Conservation (phyloP, 106 monocot species). For the Xerophyta viscosa region DNA sequence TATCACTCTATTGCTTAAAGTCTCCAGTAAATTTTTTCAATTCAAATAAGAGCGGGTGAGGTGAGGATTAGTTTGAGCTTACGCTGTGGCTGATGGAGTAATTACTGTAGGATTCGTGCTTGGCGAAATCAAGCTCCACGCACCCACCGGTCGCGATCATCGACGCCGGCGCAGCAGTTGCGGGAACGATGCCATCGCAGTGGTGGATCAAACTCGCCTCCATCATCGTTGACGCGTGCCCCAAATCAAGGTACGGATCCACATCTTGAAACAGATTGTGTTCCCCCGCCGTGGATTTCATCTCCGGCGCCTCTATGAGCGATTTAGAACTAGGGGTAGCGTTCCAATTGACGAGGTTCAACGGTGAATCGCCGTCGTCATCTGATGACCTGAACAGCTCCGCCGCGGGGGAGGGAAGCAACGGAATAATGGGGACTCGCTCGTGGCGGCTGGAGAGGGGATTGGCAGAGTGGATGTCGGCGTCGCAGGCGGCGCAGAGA, state of each 20-base stretch:
- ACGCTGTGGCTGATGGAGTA: constrained; percentile 43
- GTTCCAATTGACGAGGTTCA: too few species aligned
- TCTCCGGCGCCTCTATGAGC: too few species aligned
- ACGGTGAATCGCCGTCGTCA: not conserved
- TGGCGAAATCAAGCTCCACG: constrained; percentile 24
- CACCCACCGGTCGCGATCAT: not conserved
- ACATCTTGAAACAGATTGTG: too few species aligned
- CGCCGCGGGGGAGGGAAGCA: constrained; percentile 8
- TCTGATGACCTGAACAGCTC: not conserved
- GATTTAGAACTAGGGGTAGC: too few species aligned
- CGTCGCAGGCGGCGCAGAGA: constrained; percentile 56
- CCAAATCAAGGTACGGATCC: constrained; percentile 43
- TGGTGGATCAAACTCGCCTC: constrained; percentile 9
- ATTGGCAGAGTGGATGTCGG: constrained; percentile 66
- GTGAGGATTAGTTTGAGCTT: constrained; percentile 3
- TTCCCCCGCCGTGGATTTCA: too few species aligned
- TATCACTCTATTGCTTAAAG: too few species aligned
- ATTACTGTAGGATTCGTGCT: constrained; percentile 17
- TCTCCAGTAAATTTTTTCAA: too few species aligned
- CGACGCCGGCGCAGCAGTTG: not conserved
- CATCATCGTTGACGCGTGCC: constrained; percentile 14
- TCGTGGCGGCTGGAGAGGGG: constrained; percentile 58
- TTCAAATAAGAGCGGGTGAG: too few species aligned
- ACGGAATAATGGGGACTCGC: constrained; percentile 23
- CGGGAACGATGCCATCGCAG: constrained; percentile 48